Conservation (phyloP, 352 stramenopile species). For the Pythium scleroteichum region DNA sequence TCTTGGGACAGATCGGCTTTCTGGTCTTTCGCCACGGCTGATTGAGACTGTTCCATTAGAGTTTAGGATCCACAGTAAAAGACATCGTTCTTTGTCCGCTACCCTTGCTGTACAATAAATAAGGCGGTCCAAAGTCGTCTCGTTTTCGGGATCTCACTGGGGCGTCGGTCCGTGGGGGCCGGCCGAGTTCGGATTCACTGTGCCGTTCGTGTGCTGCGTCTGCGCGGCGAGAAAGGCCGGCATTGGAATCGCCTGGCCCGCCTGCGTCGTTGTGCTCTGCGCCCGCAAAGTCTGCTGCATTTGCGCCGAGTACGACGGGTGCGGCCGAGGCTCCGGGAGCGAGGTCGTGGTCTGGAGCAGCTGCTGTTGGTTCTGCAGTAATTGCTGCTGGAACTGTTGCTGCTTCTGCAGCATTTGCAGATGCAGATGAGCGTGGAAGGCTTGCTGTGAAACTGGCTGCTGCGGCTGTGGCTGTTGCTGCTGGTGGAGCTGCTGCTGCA, state of each 20-base stretch:
- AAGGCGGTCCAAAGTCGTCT: not conserved
- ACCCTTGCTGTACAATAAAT: constrained; percentile 1
- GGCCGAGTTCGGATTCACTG: not conserved
- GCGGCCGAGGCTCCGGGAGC: not conserved
- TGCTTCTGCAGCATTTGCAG: constrained; percentile 18
- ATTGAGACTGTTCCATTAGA: constrained; percentile 16
- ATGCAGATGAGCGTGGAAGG: constrained; percentile 12
- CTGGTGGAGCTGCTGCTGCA: constrained; percentile 14
- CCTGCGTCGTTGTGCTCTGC: constrained; percentile 1
- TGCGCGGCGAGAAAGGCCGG: not conserved
- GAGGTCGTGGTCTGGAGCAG: not conserved
- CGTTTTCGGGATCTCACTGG: no score
- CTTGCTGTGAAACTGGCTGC: constrained; percentile 14
- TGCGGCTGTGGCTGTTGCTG: constrained; percentile 33
- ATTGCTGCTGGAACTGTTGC: constrained; percentile 32
- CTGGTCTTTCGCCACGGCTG: constrained; percentile 74
- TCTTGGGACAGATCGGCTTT: constrained; percentile 78
- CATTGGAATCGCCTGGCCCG: constrained; percentile 5
- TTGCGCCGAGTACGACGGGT: not conserved
- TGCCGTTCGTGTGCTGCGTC: not conserved
- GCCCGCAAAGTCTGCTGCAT: constrained; percentile 7
- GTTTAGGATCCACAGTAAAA: constrained; percentile 8
- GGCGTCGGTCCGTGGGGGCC: not conserved
- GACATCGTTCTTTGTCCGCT: not conserved
- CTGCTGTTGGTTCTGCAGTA: constrained; percentile 8